Conservation (phyloP, 139 green algal genomes). For the Asterochloris sp. region DNA sequence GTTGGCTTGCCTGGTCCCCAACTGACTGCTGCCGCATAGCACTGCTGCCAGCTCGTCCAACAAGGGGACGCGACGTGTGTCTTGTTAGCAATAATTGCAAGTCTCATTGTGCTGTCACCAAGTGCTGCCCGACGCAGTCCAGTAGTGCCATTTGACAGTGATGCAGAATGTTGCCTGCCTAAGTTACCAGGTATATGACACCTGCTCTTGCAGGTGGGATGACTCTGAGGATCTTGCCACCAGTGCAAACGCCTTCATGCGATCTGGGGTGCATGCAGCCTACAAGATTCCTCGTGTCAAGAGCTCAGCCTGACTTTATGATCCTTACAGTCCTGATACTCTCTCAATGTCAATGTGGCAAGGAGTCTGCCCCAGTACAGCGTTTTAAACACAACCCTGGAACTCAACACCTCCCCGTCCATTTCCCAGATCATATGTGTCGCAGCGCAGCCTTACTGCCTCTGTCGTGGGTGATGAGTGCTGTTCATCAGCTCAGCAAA, state of each 20-base stretch:
- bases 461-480: no score
- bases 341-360: no score
- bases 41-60: not conserved
- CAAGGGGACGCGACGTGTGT: not conserved
- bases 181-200: not conserved
- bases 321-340: no score
- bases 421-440: no score
- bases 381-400: no score
- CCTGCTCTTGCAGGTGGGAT: constrained; percentile 26
- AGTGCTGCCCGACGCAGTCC: not conserved
- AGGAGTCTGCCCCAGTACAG: no score
- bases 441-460: no score
- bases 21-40: not conserved
- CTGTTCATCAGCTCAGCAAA: no score
- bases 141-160: not conserved
- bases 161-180: not conserved
- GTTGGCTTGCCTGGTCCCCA: not conserved
- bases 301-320: not conserved
- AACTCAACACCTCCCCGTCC: no score
- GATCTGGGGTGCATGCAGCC: constrained; percentile 6
- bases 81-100: no score
- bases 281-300: constrained; percentile 12
- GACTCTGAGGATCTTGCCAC: constrained; percentile 33
- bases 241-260: constrained; percentile 28
- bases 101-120: no score